Conservation (phyloP, 352 stramenopile genomes). For the Phytophthora syringae region DNA sequence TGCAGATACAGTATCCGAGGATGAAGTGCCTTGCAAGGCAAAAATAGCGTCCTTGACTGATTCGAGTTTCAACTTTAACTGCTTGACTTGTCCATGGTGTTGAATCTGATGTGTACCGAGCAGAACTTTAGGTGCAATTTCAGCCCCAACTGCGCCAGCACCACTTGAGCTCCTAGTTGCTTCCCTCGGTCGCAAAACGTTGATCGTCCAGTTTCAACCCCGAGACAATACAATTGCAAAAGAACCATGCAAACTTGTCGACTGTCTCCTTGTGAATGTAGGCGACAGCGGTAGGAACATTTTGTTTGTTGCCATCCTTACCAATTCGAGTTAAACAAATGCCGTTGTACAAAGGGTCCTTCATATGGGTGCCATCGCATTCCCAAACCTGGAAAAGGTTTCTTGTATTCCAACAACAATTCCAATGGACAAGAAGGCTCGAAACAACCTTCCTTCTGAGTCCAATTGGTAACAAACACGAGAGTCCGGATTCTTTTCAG, state of each 20-base stretch:
- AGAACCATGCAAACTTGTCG: slow-evolving; percentile 17
- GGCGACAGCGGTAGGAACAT: not conserved
- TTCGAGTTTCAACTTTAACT: slow-evolving; percentile 5
- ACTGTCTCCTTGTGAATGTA: slow-evolving; percentile 11
- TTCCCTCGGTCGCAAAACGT: slow-evolving; percentile 12
- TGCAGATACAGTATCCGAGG: no score
- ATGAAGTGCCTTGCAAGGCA: no score
- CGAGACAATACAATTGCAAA: slow-evolving; percentile 16
- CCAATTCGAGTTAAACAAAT: slow-evolving; percentile 7
- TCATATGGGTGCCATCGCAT: slow-evolving; percentile 17
- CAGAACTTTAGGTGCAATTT: slow-evolving; percentile 11
- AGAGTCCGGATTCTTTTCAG: not conserved
- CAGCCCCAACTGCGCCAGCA: not conserved
- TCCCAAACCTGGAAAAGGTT: not conserved
- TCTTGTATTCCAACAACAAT: not conserved
- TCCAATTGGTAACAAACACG: slow-evolving; percentile 8
- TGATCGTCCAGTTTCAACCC: slow-evolving; percentile 1
- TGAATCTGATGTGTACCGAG: slow-evolving; percentile 13
- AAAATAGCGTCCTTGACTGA: slow-evolving; percentile 7
- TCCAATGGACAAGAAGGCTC: slow-evolving; percentile 7
- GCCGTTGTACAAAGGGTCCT: slow-evolving; percentile 8
- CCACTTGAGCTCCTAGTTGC: not conserved
- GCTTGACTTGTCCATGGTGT: slow-evolving; percentile 10
- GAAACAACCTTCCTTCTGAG: not conserved
- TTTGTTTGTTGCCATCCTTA: slow-evolving; percentile 15